A percentile compares a stretch with the other conserved stretches of the same genome.
Evolutionary conservation across 2,329 filamentous ascomycete species (phyloP).

Genomic region (Dothideomycetes sp.): DNA sequence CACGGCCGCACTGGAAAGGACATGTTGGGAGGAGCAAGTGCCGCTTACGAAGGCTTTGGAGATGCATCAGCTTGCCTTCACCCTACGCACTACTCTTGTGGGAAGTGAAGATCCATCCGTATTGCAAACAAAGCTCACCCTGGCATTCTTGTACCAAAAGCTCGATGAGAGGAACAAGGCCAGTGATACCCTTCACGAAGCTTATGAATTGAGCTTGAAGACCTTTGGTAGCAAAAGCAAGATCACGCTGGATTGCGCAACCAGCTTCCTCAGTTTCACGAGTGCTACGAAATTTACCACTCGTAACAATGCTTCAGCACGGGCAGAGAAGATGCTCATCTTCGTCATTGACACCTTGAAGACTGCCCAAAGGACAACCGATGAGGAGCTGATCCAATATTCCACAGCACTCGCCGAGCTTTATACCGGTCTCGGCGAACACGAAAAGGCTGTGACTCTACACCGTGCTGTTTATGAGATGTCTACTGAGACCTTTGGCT

Average conservation of each 20-base stretch:
- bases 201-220: neutral
- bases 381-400: neutral
- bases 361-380: neutral
- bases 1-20: neutral
- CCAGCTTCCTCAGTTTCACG: neutral
- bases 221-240: neutral
- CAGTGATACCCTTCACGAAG: neutral
- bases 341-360: neutral
- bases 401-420: neutral
- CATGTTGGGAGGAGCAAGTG: neutral
- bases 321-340: neutral
- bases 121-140: neutral
- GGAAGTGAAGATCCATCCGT: neutral
- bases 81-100: neutral
- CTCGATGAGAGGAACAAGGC: neutral
- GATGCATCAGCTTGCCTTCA: neutral
- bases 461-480: neutral
- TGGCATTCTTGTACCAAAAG: neutral
- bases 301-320: neutral
- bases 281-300: neutral
- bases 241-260: neutral
- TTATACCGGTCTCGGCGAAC: neutral
- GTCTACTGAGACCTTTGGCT: neutral
- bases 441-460: neutral
- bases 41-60: neutral